These are phyloP conservation scores for Botrytis galanthina DNA, from an alignment of 2,329 filamentous ascomycete species.

Conservation along the genomic window DNA sequence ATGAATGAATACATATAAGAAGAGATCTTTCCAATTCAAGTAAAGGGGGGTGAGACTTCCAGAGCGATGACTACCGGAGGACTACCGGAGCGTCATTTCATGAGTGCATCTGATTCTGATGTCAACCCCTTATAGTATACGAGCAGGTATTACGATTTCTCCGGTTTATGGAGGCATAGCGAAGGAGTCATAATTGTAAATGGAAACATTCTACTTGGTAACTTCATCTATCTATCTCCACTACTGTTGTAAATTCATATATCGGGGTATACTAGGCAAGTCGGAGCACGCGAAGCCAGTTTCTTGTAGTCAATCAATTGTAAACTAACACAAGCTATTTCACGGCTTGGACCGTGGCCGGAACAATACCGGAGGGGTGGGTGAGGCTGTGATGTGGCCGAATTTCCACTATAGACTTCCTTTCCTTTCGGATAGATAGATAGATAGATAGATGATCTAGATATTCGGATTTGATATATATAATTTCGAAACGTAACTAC, in stretches of 20 bases:
- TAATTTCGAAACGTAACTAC: not conserved
- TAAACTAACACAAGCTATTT: not conserved
- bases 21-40: not conserved
- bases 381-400: conserved; percentile 7
- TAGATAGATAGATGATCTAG: not conserved
- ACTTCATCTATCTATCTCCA: not conserved
- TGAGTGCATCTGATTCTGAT: not conserved
- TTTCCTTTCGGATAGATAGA: not conserved
- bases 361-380: not conserved
- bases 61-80: not conserved
- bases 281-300: not conserved
- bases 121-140: not conserved
- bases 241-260: not conserved
- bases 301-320: not conserved
- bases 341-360: conserved; percentile 2
- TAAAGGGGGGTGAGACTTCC: not conserved
- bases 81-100: not conserved
- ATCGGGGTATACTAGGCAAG: not conserved
- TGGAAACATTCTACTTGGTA: not conserved
- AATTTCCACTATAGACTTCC: not conserved
- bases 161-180: not conserved
- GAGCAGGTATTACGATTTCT: not conserved
- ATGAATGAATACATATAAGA: not conserved
- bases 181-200: not conserved
- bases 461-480: not conserved